Percentiles rank a stretch among this genome's conserved stretches.
phyloP scores from a whole-genome alignment of 768 basidiomycete species.

The Rhodotorula paludigena region DNA sequence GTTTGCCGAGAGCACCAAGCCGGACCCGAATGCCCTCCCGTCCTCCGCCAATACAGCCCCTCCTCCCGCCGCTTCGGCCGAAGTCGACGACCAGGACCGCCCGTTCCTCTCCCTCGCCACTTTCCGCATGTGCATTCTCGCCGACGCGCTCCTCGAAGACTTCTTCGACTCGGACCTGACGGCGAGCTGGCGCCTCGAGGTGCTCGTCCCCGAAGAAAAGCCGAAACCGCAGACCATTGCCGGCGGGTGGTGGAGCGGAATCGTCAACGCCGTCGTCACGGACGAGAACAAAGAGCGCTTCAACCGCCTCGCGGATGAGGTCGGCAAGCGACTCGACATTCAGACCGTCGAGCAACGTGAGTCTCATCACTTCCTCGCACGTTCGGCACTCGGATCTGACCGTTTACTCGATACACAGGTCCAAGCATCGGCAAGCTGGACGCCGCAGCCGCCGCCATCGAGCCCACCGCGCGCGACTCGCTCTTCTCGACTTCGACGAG shows the following conservation, averaged over 20 bases:
- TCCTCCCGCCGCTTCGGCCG: background rate
- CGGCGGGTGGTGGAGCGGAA: conserved; percentile 59
- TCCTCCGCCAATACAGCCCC: too few species aligned
- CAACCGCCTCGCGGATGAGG: conserved; percentile 85
- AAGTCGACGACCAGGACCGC: conserved; percentile 14
- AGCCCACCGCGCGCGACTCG: conserved; percentile 82
- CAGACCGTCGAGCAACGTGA: conserved; percentile 61
- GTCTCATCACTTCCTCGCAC: background rate
- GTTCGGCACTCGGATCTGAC: background rate
- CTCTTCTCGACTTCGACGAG: conserved; percentile 52
- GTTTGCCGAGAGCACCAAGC: conserved; percentile 54
- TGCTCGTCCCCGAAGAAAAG: conserved; percentile 51
- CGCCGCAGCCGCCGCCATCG: conserved; percentile 58
- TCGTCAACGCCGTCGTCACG: conserved; percentile 84
- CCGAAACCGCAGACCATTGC: conserved; percentile 50
- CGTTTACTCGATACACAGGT: conserved; percentile 57
- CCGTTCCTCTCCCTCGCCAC: conserved; percentile 77
- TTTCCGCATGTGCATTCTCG: conserved; percentile 98
- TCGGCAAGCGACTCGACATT: conserved; percentile 88
- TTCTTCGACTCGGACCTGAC: conserved; percentile 94
- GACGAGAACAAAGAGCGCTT: conserved; percentile 90
- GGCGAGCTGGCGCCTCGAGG: conserved; percentile 71
- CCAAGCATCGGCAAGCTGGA: conserved; percentile 84
- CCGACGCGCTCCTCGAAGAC: conserved; percentile 90
- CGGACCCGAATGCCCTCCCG: background rate